phyloP scores from a whole-genome alignment of 768 basidiomycete genomes.

The Boletus insuetus region DNA sequence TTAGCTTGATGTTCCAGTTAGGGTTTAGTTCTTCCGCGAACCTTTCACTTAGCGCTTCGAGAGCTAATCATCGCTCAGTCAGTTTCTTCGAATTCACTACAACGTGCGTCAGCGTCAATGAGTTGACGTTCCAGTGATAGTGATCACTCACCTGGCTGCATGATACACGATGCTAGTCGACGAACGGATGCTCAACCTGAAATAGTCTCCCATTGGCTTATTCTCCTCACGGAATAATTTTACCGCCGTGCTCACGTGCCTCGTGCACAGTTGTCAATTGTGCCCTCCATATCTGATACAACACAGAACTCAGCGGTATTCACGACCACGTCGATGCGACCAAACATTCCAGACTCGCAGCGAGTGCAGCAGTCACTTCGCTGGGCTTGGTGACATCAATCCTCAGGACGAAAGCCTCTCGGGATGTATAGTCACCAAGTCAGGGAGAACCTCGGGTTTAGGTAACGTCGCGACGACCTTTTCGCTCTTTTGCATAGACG shows the following conservation, averaged over 20 bases:
- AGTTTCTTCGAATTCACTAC: conserved; percentile 12
- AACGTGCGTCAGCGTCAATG: neutral
- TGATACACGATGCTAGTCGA: conserved; percentile 11
- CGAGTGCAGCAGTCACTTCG: neutral
- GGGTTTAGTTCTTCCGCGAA: conserved; percentile 16
- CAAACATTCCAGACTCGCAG: conserved; percentile 13
- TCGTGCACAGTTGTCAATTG: conserved; percentile 33
- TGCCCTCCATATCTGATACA: conserved; percentile 24
- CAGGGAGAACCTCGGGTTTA: no score
- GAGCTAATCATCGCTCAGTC: conserved; percentile 1
- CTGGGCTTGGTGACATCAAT: conserved; percentile 40
- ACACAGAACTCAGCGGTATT: conserved; percentile 1
- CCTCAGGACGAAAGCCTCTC: conserved; percentile 29
- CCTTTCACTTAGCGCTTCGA: conserved; percentile 16
- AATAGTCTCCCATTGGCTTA: conserved; percentile 35
- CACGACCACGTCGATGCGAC: conserved; percentile 23
- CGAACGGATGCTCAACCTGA: conserved; percentile 29
- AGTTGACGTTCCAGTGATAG: neutral
- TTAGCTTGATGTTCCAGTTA: conserved; percentile 21
- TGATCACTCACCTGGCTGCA: conserved; percentile 16
- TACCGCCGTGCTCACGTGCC: conserved; percentile 32
- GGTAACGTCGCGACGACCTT: no score
- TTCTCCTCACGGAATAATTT: conserved; percentile 24
- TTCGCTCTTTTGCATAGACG: no score
- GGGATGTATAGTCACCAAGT: no score